phyloP scores from a whole-genome alignment of 1,139 yeast genomes.

The Candida dubliniensis region DNA sequence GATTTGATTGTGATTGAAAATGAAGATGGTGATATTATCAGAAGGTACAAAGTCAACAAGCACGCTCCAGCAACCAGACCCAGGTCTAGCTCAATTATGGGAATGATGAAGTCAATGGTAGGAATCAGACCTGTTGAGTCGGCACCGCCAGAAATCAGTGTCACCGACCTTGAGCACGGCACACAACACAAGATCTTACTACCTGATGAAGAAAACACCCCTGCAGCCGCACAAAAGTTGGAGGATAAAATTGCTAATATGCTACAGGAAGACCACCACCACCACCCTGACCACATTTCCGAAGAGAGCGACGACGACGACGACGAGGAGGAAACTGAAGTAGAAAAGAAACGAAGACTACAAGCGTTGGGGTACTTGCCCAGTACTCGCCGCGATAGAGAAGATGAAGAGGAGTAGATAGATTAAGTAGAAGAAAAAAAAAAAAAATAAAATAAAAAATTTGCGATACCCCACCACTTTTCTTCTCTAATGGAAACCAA shows the following conservation, averaged over 20 bases:
- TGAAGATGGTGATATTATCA: conserved; percentile 86
- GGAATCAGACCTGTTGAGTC: conserved; percentile 39
- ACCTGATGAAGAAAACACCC: conserved; percentile 16
- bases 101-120: conserved; percentile 51
- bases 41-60: conserved; percentile 73
- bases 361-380: conserved; percentile 71
- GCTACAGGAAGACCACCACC: conserved; percentile 7
- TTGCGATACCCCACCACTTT: no score
- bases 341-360: conserved; percentile 72
- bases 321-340: conserved; percentile 57
- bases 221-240: conserved; percentile 22
- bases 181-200: conserved; percentile 8
- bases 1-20: conserved; percentile 81
- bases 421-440: no score
- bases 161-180: conserved; percentile 14
- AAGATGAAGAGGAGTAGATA: conserved; percentile 51
- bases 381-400: conserved; percentile 45
- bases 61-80: conserved; percentile 27
- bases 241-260: conserved; percentile 29
- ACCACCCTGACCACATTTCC: conserved; percentile 16
- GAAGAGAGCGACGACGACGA: conserved; percentile 3
- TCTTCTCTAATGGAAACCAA: conserved; percentile 22
- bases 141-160: conserved; percentile 9
- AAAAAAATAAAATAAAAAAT: no score
- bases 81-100: conserved; percentile 35